Evolutionary conservation across 441 rosid genomes (phyloP).

Genomic region (Brassica balearica): DNA sequence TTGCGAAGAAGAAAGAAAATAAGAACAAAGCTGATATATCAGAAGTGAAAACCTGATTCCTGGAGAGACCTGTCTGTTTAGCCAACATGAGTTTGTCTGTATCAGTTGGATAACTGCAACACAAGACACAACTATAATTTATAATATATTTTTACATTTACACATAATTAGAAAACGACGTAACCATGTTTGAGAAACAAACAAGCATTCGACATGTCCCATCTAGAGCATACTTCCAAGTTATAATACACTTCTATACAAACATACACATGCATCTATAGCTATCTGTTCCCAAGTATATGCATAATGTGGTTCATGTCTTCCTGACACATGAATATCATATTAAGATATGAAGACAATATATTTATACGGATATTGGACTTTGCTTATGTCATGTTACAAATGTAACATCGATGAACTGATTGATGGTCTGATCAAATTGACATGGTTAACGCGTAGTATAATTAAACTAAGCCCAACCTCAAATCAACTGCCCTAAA

Average conservation of each 20-base stretch:
- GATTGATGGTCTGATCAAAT: conserved; percentile 13
- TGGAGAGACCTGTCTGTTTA: conserved; percentile 86
- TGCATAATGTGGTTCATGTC: conserved; percentile 20
- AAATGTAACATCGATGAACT: background rate
- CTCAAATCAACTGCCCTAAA: background rate
- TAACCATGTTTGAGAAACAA: conserved; percentile 35
- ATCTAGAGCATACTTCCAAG: conserved; percentile 39
- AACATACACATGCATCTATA: conserved; percentile 22
- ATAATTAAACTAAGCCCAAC: conserved; percentile 18
- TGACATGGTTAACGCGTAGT: conserved; percentile 5
- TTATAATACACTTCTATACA: conserved; percentile 14
- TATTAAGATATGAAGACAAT: conserved; percentile 17
- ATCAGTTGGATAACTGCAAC: conserved; percentile 83
- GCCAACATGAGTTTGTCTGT: conserved; percentile 87
- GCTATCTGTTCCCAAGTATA: conserved; percentile 26
- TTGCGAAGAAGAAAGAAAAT: background rate
- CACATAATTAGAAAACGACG: conserved; percentile 35
- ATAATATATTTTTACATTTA: conserved; percentile 14
- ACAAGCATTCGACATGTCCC: conserved; percentile 43
- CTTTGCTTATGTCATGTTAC: conserved; percentile 16
- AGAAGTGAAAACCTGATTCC: conserved; percentile 69
- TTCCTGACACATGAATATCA: conserved; percentile 26
- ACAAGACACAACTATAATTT: conserved; percentile 34
- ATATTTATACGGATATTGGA: conserved; percentile 3
- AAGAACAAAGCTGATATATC: conserved; percentile 21